Conservation (phyloP, 306 rosid species). For the Cucurbita maxima region DNA sequence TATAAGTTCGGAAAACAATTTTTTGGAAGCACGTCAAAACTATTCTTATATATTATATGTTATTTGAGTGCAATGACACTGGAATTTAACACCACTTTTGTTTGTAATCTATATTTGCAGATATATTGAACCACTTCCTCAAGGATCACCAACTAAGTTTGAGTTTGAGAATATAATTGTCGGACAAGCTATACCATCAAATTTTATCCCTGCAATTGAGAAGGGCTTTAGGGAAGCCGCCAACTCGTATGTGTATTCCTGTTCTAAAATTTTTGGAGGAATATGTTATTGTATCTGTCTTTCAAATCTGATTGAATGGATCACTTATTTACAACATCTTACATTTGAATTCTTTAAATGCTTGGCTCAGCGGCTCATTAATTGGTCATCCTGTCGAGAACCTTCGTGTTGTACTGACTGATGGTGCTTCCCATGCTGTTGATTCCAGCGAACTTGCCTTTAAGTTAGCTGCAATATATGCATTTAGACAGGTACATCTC, state of each 20-base stretch:
- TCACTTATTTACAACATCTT: background rate
- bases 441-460: conserved; percentile 99
- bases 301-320: background rate
- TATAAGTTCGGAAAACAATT: background rate
- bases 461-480: conserved; percentile 90
- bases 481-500: conserved; percentile 72
- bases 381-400: conserved; percentile 98
- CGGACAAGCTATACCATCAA: conserved; percentile 93
- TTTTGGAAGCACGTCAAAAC: background rate
- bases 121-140: conserved; percentile 83
- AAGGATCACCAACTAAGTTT: conserved; percentile 61
- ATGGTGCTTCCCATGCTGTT: conserved; percentile 96
- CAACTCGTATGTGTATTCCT: conserved; percentile 54
- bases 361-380: conserved; percentile 60
- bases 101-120: conserved; percentile 23
- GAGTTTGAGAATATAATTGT: conserved; percentile 89
- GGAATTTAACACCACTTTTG: background rate
- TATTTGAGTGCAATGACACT: background rate
- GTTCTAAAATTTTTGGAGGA: background rate
- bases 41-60: background rate
- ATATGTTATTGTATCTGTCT: background rate
- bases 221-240: conserved; percentile 98
- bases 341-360: conserved; percentile 7
- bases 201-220: conserved; percentile 87
- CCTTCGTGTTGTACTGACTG: conserved; percentile 62